A percentile compares a stretch with the other conserved stretches of the same genome.
Evolutionary conservation across 2,329 filamentous ascomycete genomes (phyloP).

Genomic region (Alternaria angustiovoidea): DNA sequence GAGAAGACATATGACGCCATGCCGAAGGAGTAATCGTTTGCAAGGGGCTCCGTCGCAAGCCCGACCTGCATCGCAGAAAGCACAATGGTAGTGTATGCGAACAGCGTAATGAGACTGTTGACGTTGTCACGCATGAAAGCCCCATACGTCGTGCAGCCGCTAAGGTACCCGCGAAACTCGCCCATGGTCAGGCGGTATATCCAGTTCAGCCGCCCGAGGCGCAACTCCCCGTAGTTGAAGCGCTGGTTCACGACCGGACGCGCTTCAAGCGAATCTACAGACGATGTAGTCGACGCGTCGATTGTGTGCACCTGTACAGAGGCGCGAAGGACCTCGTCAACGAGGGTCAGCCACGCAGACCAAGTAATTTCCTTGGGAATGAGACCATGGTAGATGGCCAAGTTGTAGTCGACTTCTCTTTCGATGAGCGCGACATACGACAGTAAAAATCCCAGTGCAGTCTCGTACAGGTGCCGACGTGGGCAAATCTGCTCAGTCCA

Average conservation of each 20-base stretch:
- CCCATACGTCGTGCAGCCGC: conserved; percentile 33
- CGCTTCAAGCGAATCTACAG: not conserved
- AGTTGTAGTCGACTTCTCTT: conserved; percentile 28
- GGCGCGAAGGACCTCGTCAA: conserved; percentile 17
- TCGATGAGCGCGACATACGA: conserved; percentile 33
- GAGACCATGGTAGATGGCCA: conserved; percentile 24
- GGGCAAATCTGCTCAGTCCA: conserved; percentile 29
- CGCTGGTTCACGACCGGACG: conserved; percentile 30
- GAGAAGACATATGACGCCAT: conserved; percentile 33
- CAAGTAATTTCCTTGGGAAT: conserved; percentile 33
- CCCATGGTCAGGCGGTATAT: conserved; percentile 28
- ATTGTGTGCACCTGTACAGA: conserved; percentile 6
- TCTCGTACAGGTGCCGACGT: conserved; percentile 21
- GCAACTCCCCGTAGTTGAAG: conserved; percentile 37
- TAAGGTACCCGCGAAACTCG: conserved; percentile 28
- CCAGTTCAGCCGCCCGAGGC: conserved; percentile 37
- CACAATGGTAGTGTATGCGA: conserved; percentile 37
- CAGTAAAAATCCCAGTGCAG: conserved; percentile 30
- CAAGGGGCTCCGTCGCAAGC: conserved; percentile 24
- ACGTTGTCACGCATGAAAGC: conserved; percentile 34
- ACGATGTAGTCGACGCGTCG: conserved; percentile 7
- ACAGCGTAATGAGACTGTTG: conserved; percentile 33
- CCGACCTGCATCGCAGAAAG: conserved; percentile 40
- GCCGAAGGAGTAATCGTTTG: conserved; percentile 26
- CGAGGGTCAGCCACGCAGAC: conserved; percentile 24